Percentiles rank a stretch among this genome's conserved stretches.
These are phyloP conservation scores for Selenicereus undatus DNA, from an alignment of 148 eudicot genomes.

Conservation along the genomic window DNA sequence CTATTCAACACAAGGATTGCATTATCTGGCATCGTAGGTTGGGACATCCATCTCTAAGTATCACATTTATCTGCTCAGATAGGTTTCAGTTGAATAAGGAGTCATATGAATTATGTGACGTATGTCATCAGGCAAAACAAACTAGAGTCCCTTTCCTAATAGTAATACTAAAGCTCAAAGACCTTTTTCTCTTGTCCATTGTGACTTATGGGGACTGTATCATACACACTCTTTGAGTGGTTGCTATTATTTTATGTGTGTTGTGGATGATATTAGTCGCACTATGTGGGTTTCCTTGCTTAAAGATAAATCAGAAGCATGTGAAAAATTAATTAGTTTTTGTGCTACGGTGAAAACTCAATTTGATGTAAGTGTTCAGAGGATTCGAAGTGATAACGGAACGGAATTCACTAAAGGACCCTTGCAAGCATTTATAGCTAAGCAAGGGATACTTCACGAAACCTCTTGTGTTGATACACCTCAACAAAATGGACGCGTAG, in stretches of 20 bases:
- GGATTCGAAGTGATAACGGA: no score
- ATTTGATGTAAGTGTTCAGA: no score
- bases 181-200: not conserved
- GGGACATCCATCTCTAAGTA: not conserved
- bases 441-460: no score
- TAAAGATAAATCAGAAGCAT: not conserved
- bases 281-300: not conserved
- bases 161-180: not conserved
- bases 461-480: not conserved
- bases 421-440: no score
- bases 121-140: not conserved
- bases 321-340: not conserved
- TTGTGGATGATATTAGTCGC: not conserved
- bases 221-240: not conserved
- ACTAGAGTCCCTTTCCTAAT: not conserved
- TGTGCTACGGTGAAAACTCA: no score
- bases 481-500: no score
- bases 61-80: not conserved
- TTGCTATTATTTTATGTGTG: not conserved
- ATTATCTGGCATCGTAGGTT: not conserved
- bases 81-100: not conserved
- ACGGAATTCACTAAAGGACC: no score
- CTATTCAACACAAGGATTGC: not conserved
- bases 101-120: not conserved
- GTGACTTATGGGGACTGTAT: not conserved